A percentile compares a stretch with the other conserved stretches of the same genome.
These are phyloP conservation scores for Neopestalotiopsis rosae DNA, from an alignment of 2,329 filamentous ascomycete species.

Conservation along the genomic window DNA sequence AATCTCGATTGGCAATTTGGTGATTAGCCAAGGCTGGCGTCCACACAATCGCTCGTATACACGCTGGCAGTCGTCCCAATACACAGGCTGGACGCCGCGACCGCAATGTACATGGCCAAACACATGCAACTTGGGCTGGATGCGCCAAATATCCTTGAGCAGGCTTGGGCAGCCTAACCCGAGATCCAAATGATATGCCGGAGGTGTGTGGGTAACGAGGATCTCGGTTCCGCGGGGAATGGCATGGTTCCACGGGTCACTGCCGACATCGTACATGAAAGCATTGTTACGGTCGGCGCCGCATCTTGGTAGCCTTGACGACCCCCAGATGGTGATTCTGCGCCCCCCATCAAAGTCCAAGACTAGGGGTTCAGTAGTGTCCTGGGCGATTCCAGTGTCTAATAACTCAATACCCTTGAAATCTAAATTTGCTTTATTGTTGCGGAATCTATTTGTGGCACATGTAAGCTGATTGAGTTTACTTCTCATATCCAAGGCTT, in stretches of 20 bases:
- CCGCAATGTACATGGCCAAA: constrained; percentile 87
- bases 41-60: constrained; percentile 71
- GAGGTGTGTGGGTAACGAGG: constrained; percentile 81
- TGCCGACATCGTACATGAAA: constrained; percentile 74
- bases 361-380: constrained; percentile 37
- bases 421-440: constrained; percentile 55
- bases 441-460: neutral
- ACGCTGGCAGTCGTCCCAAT: constrained; percentile 76
- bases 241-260: constrained; percentile 74
- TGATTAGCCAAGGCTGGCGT: constrained; percentile 34
- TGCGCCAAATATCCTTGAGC: constrained; percentile 74
- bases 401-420: constrained; percentile 77
- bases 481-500: neutral
- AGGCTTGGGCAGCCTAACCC: constrained; percentile 74
- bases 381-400: constrained; percentile 63
- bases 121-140: constrained; percentile 77
- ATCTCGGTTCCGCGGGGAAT: constrained; percentile 78
- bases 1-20: neutral
- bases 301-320: constrained; percentile 78
- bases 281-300: constrained; percentile 72
- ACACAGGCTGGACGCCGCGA: constrained; percentile 71
- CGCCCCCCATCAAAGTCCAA: constrained; percentile 67
- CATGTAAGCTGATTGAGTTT: neutral
- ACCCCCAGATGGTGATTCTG: constrained; percentile 76
- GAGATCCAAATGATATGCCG: constrained; percentile 72